Evolutionary conservation across 2,329 filamentous ascomycete genomes (phyloP).

Genomic region (Talaromyces sp.): DNA sequence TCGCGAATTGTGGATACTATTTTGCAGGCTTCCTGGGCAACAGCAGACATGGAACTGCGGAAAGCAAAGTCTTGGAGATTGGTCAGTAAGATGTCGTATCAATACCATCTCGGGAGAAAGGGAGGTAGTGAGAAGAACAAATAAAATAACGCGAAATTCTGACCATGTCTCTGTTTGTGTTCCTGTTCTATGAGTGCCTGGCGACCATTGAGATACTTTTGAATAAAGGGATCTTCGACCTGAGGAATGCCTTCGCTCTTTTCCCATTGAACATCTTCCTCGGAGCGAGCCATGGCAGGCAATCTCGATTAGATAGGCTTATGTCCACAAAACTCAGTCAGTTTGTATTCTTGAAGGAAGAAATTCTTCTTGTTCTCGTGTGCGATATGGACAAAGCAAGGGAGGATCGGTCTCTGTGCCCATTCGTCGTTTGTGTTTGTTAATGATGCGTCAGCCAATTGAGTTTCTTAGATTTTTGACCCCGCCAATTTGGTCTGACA

Average conservation of each 20-base stretch:
- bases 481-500: background rate
- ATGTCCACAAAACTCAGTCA: background rate
- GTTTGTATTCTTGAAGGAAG: background rate
- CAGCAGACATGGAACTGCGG: constrained; percentile 61
- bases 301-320: background rate
- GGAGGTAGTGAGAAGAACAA: background rate
- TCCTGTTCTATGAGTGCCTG: constrained; percentile 74
- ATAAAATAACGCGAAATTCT: constrained; percentile 19
- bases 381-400: background rate
- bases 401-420: background rate
- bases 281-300: background rate
- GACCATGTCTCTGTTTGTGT: constrained; percentile 74
- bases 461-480: background rate
- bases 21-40: constrained; percentile 68
- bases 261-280: constrained; percentile 28
- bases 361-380: background rate
- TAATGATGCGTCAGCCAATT: background rate
- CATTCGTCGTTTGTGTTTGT: background rate
- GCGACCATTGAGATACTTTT: constrained; percentile 73
- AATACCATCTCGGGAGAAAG: background rate
- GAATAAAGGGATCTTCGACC: constrained; percentile 66
- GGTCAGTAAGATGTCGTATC: background rate
- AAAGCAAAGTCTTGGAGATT: constrained; percentile 26
- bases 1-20: constrained; percentile 76
- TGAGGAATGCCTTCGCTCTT: constrained; percentile 43